A percentile compares a stretch with the other conserved stretches of the same genome.
Conservation (phyloP, 208 protist genomes). For the Leishmania aethiopica region DNA sequence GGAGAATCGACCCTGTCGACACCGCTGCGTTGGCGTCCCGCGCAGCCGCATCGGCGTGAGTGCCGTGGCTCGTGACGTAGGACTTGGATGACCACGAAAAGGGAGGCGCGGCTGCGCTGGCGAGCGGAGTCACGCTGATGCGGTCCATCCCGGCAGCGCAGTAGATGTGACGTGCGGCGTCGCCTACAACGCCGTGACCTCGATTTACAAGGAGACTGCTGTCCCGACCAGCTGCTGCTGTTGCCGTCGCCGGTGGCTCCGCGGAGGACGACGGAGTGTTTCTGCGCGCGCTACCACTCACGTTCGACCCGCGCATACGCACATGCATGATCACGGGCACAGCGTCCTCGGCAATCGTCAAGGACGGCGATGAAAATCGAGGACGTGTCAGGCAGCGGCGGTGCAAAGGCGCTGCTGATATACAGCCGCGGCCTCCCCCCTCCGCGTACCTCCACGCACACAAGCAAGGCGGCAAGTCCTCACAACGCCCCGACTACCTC, state of each 20-base stretch:
- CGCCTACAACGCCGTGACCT: neutral
- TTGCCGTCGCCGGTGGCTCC: neutral
- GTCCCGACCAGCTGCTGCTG: neutral
- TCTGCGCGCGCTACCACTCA: neutral
- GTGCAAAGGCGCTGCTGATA: neutral
- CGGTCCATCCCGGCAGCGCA: neutral
- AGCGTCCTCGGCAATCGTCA: neutral
- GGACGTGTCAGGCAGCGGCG: neutral
- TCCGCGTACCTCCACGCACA: neutral
- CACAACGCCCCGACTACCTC: neutral
- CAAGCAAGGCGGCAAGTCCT: neutral
- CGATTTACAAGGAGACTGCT: neutral
- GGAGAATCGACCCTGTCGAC: neutral
- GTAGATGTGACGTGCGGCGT: neutral
- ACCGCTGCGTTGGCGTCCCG: conserved; percentile 1
- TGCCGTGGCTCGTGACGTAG: neutral
- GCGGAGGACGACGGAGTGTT: neutral
- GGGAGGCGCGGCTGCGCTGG: neutral
- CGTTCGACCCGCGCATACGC: neutral
- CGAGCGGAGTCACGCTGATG: neutral
- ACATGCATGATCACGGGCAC: neutral
- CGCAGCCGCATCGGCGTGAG: neutral
- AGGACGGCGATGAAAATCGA: neutral
- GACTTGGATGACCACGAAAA: conserved; percentile 7
- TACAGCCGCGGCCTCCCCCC: neutral